A percentile compares a stretch with the other conserved stretches of the same genome.
Conservation (phyloP, 2,329 filamentous ascomycete species). For the Talaromyces sp. region DNA sequence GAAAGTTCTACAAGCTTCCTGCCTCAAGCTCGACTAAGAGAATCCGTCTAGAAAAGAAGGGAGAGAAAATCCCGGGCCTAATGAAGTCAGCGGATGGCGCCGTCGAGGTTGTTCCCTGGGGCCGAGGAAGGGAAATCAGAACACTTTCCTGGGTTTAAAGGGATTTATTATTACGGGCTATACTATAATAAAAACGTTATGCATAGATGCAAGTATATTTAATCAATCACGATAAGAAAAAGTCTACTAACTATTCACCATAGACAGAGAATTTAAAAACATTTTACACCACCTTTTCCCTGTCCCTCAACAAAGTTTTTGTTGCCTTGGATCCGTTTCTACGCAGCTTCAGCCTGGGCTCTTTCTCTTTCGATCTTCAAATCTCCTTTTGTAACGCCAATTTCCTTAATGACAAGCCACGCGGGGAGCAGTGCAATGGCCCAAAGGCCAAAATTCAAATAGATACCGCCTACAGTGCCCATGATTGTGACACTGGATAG, state of each 20-base stretch:
- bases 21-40: constrained; percentile 38
- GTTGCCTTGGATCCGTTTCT: not conserved
- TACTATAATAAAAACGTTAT: not conserved
- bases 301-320: not conserved
- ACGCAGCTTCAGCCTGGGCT: not conserved
- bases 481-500: constrained; percentile 57
- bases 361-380: constrained; percentile 23
- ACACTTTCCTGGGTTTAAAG: constrained; percentile 26
- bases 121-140: constrained; percentile 52
- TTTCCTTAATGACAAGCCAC: constrained; percentile 59
- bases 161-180: not conserved
- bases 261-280: not conserved
- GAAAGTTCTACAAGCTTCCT: constrained; percentile 53
- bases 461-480: constrained; percentile 59
- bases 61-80: constrained; percentile 50
- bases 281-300: not conserved
- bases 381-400: constrained; percentile 38
- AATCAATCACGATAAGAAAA: not conserved
- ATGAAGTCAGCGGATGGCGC: constrained; percentile 47
- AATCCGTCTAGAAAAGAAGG: constrained; percentile 53
- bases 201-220: not conserved
- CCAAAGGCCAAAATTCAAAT: constrained; percentile 67
- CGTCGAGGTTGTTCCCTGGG: constrained; percentile 61
- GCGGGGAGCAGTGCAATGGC: constrained; percentile 57
- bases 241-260: not conserved